phyloP scores from a whole-genome alignment of 306 rosid species.

The Oemleria cerasiformis region DNA sequence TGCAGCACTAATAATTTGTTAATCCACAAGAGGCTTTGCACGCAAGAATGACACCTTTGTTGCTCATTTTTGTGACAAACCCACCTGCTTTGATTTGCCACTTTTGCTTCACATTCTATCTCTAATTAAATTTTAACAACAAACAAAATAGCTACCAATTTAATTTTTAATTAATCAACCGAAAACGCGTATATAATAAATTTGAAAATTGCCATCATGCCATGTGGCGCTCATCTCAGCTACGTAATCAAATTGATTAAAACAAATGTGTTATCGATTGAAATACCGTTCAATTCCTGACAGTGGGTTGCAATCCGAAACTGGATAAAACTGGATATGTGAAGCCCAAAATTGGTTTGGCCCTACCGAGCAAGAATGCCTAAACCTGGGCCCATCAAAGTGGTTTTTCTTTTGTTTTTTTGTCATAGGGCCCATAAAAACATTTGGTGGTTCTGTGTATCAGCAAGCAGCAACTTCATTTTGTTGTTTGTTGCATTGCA shows the following conservation, averaged over 20 bases:
- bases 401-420: background rate
- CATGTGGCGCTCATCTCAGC: background rate
- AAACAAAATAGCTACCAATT: too few species aligned
- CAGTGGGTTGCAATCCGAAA: background rate
- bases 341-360: constrained; percentile 4
- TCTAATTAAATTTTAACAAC: background rate
- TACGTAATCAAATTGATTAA: too few species aligned
- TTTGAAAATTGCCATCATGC: background rate
- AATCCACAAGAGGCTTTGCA: constrained; percentile 34
- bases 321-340: background rate
- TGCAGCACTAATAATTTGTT: constrained; percentile 60
- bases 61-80: constrained; percentile 30
- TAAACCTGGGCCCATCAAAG: background rate
- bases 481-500: too few species aligned
- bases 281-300: background rate
- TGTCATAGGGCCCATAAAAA: background rate
- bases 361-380: background rate
- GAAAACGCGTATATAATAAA: too few species aligned
- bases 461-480: too few species aligned
- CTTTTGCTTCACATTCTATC: constrained; percentile 16
- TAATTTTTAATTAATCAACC: too few species aligned
- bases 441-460: background rate
- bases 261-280: too few species aligned
- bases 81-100: constrained; percentile 21
- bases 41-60: constrained; percentile 33